Evolutionary conservation across 2,329 filamentous ascomycete genomes (phyloP), one percentile per base, ranked within the genome.

Genomic region (Neonectria hederae): DNA sequence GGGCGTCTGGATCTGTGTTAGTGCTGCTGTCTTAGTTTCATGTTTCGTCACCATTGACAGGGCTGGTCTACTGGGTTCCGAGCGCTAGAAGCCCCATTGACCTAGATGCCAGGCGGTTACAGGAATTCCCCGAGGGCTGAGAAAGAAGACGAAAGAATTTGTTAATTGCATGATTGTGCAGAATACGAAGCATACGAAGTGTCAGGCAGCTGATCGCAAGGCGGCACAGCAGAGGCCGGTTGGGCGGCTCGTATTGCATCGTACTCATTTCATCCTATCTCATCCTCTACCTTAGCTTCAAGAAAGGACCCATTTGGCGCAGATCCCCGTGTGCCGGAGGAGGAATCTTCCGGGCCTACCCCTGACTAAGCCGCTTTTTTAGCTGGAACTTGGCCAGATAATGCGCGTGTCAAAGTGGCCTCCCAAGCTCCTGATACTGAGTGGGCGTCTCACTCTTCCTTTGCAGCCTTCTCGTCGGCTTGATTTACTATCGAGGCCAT

Each of bases 351-450:
- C 63, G 68, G 63, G 54, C 57, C 61, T 52, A 53, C 60, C 55
- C 54, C 68, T 74, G 69, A 74, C 69, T 74, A 71, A 74, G 71
- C 72, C 59, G 24, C 26, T 49, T 66, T 64, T 55, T 63, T 53
- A 24, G 19, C 48, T 69, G 65, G 59, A 59, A 62, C 67, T 64
- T 71, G 68, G 69, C 72, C 72, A 74, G 69, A 73, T 71, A 71
- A 67, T 66, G 58, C 59, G 54, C 54, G 65, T 62, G 48, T 57
- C 66, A 56, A 59, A 59, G 59, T 74, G 56, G 63, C 63, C 56
- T 59, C 53, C 64, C 5, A 62, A 74, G 72, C 72, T 74, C 68
- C 63, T 72, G 64, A 69, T 73, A 66, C 62, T 70, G 63, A 68
- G 63, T 59, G 54, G 59, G 67, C 62, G 59, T 56, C 59, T 66